Evolutionary conservation across 2,329 filamentous ascomycete genomes (phyloP), one percentile per base, ranked within the genome.

Genomic region (Ascomycota sp.): DNA sequence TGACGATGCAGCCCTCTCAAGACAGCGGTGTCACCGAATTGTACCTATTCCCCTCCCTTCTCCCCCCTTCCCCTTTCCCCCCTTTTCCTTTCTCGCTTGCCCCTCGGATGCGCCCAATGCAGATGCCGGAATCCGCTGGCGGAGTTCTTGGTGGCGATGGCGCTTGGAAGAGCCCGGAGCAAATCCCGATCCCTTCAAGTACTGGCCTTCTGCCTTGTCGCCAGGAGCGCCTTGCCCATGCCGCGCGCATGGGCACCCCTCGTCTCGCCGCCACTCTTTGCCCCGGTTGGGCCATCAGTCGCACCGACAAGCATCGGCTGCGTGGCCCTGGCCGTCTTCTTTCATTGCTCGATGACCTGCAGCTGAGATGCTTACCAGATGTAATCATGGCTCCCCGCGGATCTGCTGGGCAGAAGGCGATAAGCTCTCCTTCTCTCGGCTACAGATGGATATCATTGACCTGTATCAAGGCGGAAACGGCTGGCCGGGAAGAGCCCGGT

Each of bases 231-330:
- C 25, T 11, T 15, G 26, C 26, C n/a, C n/a, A n/a, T n/a, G n/a
- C n/a, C n/a, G n/a, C n/a, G n/a, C n/a, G n/a, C n/a, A n/a, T n/a
- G n/a, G n/a, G n/a, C n/a, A n/a, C n/a, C n/a, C 12, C 7, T 15
- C 30, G 30, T 29, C 21, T 32, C 30, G 21, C 25, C 23, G 25
- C 27, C 27, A 20, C 20, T 29, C 30, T 27, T 26, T 13, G 28
- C 31, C 33, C 30, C 28, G 25, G 30, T 28, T 28, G 27, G 25
- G 21, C 30, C 23, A 27, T 23, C 23, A 33, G 36, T 38, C 36
- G 36, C 35, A 38, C 38, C 20, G 29, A 32, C 32, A 23, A 35
- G 26, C 32, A 27, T 35, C 23, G n/a, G 30, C 22, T 32, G 31
- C 31, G 32, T 36, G 32, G 28, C 31, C 15, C 17, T 21, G 21